A percentile compares a stretch with the other conserved stretches of the same genome.
These are phyloP conservation scores for Isochrysis galbana DNA, from an alignment of 78 protist species.

Conservation along the genomic window DNA sequence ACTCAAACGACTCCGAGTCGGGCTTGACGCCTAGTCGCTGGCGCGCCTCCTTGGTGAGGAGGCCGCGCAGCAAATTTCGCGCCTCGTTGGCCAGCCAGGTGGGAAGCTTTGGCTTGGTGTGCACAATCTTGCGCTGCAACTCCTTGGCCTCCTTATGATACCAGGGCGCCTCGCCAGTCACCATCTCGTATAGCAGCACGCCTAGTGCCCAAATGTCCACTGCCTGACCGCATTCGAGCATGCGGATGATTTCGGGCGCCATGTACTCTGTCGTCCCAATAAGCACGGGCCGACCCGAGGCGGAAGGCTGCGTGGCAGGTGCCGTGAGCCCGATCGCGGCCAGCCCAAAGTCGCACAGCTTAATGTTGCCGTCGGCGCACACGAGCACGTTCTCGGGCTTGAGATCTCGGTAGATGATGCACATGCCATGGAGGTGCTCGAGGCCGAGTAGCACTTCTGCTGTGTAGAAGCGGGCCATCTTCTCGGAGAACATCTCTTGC, in stretches of 20 bases:
- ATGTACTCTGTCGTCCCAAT: neutral
- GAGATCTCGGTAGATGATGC: neutral
- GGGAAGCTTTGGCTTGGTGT: neutral
- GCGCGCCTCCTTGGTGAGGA: neutral
- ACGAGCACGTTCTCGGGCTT: neutral
- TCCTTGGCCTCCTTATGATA: neutral
- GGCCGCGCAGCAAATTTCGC: neutral
- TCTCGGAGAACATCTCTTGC: neutral
- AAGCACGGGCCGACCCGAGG: neutral
- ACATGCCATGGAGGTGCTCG: neutral
- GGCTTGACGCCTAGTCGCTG: neutral
- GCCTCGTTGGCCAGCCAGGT: neutral
- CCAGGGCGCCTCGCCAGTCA: conserved; percentile 9
- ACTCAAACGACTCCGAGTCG: neutral
- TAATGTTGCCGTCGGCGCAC: neutral
- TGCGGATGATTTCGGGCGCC: neutral
- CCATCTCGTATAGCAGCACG: neutral
- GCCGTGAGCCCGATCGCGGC: neutral
- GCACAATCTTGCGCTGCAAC: neutral
- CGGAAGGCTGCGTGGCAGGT: neutral
- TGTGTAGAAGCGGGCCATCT: conserved; percentile 44
- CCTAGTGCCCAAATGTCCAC: neutral
- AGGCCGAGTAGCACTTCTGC: conserved; percentile 45
- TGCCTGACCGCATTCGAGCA: neutral
- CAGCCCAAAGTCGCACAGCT: neutral